Conservation (phyloP, 192 early-diverging fungal species). For the Coemansia guatemalensis region DNA sequence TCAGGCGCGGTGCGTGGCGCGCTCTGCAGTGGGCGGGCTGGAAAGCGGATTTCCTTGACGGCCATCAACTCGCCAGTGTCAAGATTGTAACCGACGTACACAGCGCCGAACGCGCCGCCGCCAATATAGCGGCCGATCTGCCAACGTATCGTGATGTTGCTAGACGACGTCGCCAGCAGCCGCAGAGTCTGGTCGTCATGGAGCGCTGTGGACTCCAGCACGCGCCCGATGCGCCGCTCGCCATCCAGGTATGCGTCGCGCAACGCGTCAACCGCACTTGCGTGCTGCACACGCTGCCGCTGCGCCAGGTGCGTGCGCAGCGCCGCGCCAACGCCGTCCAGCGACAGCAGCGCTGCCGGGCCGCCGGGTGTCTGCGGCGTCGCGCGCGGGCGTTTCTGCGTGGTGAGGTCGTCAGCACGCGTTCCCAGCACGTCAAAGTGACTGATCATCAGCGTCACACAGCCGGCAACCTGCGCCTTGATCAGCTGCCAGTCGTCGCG, state of each 20-base stretch:
- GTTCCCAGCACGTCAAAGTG: constrained; percentile 82
- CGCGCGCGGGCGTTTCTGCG: constrained; percentile 15
- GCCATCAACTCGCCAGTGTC: constrained; percentile 86
- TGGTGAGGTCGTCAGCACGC: constrained; percentile 36
- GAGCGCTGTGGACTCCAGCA: constrained; percentile 67
- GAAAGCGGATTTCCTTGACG: constrained; percentile 89
- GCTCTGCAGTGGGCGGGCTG: constrained; percentile 52
- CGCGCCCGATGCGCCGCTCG: constrained; percentile 62
- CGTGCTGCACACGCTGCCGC: constrained; percentile 33
- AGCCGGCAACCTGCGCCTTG: constrained; percentile 70
- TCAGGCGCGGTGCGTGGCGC: constrained; percentile 10
- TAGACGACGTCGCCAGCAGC: constrained; percentile 72
- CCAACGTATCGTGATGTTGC: constrained; percentile 82
- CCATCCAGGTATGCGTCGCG: constrained; percentile 30
- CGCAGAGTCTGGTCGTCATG: constrained; percentile 79
- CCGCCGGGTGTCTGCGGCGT: constrained; percentile 18
- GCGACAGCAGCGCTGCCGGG: constrained; percentile 34
- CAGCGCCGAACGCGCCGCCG: constrained; percentile 84
- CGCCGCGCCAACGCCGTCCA: constrained; percentile 42
- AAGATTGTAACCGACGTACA: constrained; percentile 81
- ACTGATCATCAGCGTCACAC: constrained; percentile 76
- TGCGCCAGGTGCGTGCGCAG: constrained; percentile 43
- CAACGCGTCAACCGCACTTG: constrained; percentile 27
- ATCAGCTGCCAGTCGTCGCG: constrained; percentile 72
- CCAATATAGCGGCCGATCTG: constrained; percentile 83